Evolutionary conservation across 1,284 basidiomycete genomes (phyloP).

Genomic region (Apiotrichum domesticum): DNA sequence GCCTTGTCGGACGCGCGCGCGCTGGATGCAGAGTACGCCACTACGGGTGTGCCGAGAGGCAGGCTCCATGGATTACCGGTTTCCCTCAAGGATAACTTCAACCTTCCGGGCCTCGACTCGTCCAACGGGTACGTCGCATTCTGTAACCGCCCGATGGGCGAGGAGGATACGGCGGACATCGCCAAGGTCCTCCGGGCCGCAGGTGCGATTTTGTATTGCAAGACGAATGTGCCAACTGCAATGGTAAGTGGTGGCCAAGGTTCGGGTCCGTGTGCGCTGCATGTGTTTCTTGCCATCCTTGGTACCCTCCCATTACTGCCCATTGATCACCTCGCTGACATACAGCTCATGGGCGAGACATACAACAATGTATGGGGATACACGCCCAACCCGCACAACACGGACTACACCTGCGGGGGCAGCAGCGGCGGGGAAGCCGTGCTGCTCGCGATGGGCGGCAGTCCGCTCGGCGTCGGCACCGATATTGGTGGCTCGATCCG

Average conservation of each 20-base stretch:
- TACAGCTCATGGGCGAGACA: slow-evolving; percentile 6
- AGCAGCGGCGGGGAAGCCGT: slow-evolving; percentile 59
- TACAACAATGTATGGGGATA: slow-evolving; percentile 24
- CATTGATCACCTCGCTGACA: not conserved
- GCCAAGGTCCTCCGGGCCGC: slow-evolving; percentile 19
- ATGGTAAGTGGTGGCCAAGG: slow-evolving; percentile 8
- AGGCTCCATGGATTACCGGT: slow-evolving; percentile 53
- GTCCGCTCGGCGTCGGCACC: slow-evolving; percentile 59
- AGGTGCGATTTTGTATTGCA: slow-evolving; percentile 17
- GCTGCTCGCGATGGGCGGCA: slow-evolving; percentile 54
- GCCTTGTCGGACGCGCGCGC: slow-evolving; percentile 42
- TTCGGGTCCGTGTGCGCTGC: not conserved
- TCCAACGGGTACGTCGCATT: slow-evolving; percentile 27
- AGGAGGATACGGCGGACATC: slow-evolving; percentile 13
- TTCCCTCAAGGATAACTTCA: slow-evolving; percentile 38
- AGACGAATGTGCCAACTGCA: slow-evolving; percentile 16
- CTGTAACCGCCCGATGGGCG: slow-evolving; percentile 22
- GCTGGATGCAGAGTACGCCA: slow-evolving; percentile 44
- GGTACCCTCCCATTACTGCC: not conserved
- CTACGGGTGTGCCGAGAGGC: slow-evolving; percentile 43
- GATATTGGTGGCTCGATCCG: slow-evolving; percentile 66
- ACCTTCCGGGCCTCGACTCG: slow-evolving; percentile 41
- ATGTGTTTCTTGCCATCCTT: no score
- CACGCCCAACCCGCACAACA: slow-evolving; percentile 44
- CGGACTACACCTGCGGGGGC: slow-evolving; percentile 51